phyloP scores from a whole-genome alignment of 768 basidiomycete species.

The Leucocoprinus leucothites region DNA sequence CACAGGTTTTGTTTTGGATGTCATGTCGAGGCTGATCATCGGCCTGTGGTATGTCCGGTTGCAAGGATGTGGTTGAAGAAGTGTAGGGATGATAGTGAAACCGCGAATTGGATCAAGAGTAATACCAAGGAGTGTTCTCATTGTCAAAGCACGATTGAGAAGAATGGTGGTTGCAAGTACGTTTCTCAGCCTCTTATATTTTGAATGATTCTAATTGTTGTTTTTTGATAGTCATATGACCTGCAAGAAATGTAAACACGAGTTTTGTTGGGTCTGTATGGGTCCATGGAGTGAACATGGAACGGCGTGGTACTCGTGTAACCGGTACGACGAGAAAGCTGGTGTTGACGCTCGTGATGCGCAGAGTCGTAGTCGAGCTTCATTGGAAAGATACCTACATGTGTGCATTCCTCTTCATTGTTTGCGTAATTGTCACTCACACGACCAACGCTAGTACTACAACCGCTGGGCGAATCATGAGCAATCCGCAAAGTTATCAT shows the following conservation, averaged over 20 bases:
- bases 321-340: slow-evolving; percentile 91
- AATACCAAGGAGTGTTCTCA: slow-evolving; percentile 98
- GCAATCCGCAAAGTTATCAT: slow-evolving; percentile 94
- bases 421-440: slow-evolving; percentile 5
- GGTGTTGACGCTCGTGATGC: slow-evolving; percentile 88
- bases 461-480: slow-evolving; percentile 99
- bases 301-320: slow-evolving; percentile 97
- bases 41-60: slow-evolving; percentile 85
- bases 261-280: slow-evolving; percentile 99
- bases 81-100: slow-evolving; percentile 96
- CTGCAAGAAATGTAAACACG: slow-evolving; percentile 98
- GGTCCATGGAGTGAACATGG: slow-evolving; percentile 98
- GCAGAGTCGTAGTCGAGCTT: slow-evolving; percentile 86
- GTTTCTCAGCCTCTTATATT: slow-evolving; percentile 29
- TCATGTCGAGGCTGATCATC: slow-evolving; percentile 81
- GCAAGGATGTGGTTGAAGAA: slow-evolving; percentile 96
- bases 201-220: slow-evolving; percentile 12
- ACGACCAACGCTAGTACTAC: slow-evolving; percentile 63
- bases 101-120: slow-evolving; percentile 99
- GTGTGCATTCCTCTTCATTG: slow-evolving; percentile 42
- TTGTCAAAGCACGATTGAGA: slow-evolving; percentile 98
- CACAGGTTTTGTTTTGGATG: slow-evolving; percentile 97
- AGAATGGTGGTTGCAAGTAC: slow-evolving; percentile 99
- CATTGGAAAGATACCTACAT: slow-evolving; percentile 93
- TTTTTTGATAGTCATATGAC: slow-evolving; percentile 85